Evolutionary conservation across 192 early-diverging fungal genomes (phyloP), one percentile per base, ranked within the genome.

Genomic region (Coemansia sp.): DNA sequence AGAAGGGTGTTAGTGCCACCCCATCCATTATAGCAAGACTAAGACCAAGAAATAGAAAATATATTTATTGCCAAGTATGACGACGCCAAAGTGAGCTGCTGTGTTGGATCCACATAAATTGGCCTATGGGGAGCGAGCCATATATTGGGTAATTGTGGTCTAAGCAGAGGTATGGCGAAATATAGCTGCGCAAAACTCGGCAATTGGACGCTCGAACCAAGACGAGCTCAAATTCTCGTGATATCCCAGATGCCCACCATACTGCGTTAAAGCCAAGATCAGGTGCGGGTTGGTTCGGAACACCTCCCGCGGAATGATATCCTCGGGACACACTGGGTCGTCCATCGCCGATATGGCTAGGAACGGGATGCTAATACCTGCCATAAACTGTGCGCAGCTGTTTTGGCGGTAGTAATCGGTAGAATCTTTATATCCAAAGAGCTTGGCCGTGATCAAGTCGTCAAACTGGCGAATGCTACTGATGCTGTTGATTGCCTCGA

Each of bases 191-290:
- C 87, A 86, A 59, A 89, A 94, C 76, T 93, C 91, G 29, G 85
- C 80, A 49, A 94, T 76, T 9, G 92, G 90, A 16, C 88, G 86
- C 12, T 87, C 84, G 22, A 85, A 81, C 92, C 92, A 94, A 2
- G 65, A 66, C 31, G 52, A 54, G 33, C 73, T 63, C 27, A 85
- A 80, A 31, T 86, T 85, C 57, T 91, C 86, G 76, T 93, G 94
- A 91, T 91, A 98, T 3, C 95, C 97, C 67, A 98, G 85, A 73
- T 98, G 97, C 20, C 97, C 97, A 60, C 97, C 97, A 38, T 86
- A 82, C 15, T 74, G 66, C 3, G 97, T 98, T 7, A 89, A 87
- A 1, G 92, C 95, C 29, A 98, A 77, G 0, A 96, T 52, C 34
- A 93, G 82, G 76, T 92, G 81, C 36, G 95, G 94, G 73, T 98